A percentile compares a stretch with the other conserved stretches of the same genome.
These are phyloP conservation scores for Puccinia hordei DNA, from an alignment of 1,284 basidiomycete genomes.

Conservation along the genomic window DNA sequence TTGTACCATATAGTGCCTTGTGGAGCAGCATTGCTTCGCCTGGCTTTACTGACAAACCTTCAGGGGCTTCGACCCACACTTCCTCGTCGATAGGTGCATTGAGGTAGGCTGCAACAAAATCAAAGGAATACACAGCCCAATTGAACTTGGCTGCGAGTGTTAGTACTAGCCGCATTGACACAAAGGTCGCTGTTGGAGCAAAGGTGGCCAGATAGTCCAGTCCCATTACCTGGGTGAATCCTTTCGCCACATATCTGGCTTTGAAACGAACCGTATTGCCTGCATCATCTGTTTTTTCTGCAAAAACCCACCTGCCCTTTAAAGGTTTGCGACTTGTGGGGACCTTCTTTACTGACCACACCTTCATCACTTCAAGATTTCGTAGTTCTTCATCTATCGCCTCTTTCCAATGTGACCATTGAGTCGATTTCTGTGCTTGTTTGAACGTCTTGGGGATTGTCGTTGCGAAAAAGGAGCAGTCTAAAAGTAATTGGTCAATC, in stretches of 20 bases:
- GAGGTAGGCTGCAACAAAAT: slow-evolving; percentile 31
- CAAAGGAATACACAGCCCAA: slow-evolving; percentile 15
- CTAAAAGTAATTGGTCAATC: too few relatives aligned
- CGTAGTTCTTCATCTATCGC: background rate
- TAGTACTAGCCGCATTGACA: slow-evolving; percentile 3
- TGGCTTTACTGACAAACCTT: background rate
- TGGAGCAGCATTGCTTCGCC: background rate
- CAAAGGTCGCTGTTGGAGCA: slow-evolving; percentile 24
- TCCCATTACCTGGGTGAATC: too few relatives aligned
- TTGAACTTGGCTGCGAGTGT: too few relatives aligned
- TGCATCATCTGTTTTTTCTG: background rate
- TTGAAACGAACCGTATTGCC: background rate
- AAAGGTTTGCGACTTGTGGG: background rate
- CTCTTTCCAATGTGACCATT: background rate
- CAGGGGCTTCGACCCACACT: background rate
- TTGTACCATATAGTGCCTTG: slow-evolving; percentile 27
- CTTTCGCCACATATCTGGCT: slow-evolving; percentile 7
- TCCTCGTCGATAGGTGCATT: too few relatives aligned
- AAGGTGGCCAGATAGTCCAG: slow-evolving; percentile 13
- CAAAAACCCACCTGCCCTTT: too few relatives aligned
- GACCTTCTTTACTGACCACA: background rate
- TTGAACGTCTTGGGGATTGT: background rate
- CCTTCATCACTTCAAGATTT: background rate
- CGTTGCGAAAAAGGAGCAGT: background rate
- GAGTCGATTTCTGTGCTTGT: background rate